phyloP scores from a whole-genome alignment of 2,329 filamentous ascomycete genomes.

The Lachnellula hyalina region DNA sequence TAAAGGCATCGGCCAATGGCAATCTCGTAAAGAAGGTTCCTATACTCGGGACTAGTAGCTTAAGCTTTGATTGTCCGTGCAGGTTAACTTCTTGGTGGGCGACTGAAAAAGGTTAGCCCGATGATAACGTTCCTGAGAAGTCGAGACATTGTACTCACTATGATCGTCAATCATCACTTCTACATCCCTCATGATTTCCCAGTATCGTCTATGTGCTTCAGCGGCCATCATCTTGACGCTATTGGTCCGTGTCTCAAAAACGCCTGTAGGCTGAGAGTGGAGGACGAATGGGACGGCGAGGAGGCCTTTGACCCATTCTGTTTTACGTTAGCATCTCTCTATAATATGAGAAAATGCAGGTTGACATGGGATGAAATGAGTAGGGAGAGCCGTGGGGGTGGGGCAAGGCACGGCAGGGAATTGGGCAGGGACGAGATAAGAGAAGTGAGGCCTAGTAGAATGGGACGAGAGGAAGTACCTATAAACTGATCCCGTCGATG shows the following conservation, averaged over 20 bases:
- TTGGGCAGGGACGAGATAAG: not conserved
- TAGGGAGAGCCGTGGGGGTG: not conserved
- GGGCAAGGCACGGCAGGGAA: not conserved
- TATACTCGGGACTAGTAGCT: conserved; percentile 82
- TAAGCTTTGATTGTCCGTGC: conserved; percentile 77
- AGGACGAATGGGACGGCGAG: conserved; percentile 94
- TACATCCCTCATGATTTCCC: conserved; percentile 91
- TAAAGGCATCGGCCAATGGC: conserved; percentile 83
- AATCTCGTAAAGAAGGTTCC: conserved; percentile 92
- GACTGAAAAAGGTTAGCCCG: conserved; percentile 44
- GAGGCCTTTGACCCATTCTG: conserved; percentile 95
- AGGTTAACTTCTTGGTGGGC: conserved; percentile 61
- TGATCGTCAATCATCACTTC: conserved; percentile 90
- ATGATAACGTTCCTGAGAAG: no score
- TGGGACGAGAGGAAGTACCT: conserved; percentile 40
- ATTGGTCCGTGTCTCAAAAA: conserved; percentile 64
- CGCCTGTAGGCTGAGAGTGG: conserved; percentile 87
- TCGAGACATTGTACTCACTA: conserved; percentile 46
- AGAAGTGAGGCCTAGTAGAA: not conserved
- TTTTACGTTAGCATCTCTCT: conserved; percentile 5
- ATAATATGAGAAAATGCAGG: not conserved
- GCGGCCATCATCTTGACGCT: conserved; percentile 67
- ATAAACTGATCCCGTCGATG: conserved; percentile 89
- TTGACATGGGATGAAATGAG: not conserved
- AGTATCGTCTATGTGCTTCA: conserved; percentile 81